Evolutionary conservation across 495 filamentous ascomycete genomes (phyloP), one percentile per base, ranked within the genome.

Genomic region (Penicillium verhagenii): DNA sequence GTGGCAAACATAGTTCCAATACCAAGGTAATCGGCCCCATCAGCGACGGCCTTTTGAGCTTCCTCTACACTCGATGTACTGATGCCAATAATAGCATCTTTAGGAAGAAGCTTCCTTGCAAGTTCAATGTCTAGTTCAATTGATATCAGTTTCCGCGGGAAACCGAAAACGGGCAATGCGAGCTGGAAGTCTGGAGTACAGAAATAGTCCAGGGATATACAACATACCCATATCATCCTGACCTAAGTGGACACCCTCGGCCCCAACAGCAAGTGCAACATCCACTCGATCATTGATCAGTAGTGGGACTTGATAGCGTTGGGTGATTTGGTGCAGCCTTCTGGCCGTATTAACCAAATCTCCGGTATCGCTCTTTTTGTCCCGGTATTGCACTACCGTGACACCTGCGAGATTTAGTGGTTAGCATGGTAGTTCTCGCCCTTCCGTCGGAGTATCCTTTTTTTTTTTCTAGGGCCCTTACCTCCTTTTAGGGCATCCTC

Each of bases 281-380:
- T 96, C 92, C 5, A 96, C 80, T n/a, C 92, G 87, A 70, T 98
- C 94, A 67, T 98, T 97, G 73, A 98, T 92, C 33, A 98, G 72
- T 45, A 98, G 78, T 24, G 93, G 94, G 0, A 96, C 84, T 16
- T 78, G 72, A 60, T 88, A 77, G n/a, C 62, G 71, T 56, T 73
- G 71, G 10, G 90, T 92, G 43, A 96, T 74, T 11, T 76, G 60
- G 68, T 92, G 90, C 33, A 97, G 77, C 57, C 74, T 77, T 56
- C 75, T 78, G n/a, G 83, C 92, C 25, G 79, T 90, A n/a, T 74
- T 66, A 20, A 96, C 81, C 52, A 94, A 79, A 19, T 76, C 76
- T 5, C 78, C 86, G 0, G 92, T 96, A 51, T 91, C 87, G 64
- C 84, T 86, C 8, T 75, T 86, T 70, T 97, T 97, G 69, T 97